Evolutionary conservation across 2,329 filamentous ascomycete genomes (phyloP).

Genomic region (Trichophyton mentagrophytes): DNA sequence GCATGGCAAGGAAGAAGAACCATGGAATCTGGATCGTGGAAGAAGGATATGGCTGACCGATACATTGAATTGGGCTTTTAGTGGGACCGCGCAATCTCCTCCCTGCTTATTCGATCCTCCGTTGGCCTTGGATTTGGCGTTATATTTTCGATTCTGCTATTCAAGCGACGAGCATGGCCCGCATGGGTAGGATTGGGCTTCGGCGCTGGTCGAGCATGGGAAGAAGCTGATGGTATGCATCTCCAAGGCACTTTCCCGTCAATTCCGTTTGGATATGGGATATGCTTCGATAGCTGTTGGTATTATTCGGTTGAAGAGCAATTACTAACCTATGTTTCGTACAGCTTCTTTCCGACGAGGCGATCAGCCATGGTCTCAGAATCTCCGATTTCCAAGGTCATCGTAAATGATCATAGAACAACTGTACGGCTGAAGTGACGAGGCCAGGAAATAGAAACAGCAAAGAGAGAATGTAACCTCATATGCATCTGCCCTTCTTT

Average conservation of each 20-base stretch:
- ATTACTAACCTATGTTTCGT: neutral
- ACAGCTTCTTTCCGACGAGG: conserved; percentile 34
- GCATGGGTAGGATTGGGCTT: conserved; percentile 92
- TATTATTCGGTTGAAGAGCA: neutral
- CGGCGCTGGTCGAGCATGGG: conserved; percentile 89
- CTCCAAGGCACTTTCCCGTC: neutral
- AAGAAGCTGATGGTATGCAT: conserved; percentile 79
- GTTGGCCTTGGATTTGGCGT: conserved; percentile 95
- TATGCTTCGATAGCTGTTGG: neutral
- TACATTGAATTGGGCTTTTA: conserved; percentile 28
- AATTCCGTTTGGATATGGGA: neutral
- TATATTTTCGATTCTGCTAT: conserved; percentile 94
- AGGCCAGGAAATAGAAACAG: neutral
- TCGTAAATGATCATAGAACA: conserved; percentile 9
- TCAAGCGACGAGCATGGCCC: conserved; percentile 96
- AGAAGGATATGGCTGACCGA: neutral
- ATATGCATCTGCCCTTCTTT: neutral
- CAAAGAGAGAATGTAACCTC: neutral
- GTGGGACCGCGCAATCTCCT: conserved; percentile 99
- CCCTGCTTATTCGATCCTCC: conserved; percentile 89
- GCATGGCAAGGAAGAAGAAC: neutral
- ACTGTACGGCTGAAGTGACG: neutral
- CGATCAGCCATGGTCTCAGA: conserved; percentile 26
- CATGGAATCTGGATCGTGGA: neutral
- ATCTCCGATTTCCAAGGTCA: conserved; percentile 17